These are phyloP conservation scores for Dipteronia dyeriana DNA, from an alignment of 345 rosid species.

Conservation along the genomic window DNA sequence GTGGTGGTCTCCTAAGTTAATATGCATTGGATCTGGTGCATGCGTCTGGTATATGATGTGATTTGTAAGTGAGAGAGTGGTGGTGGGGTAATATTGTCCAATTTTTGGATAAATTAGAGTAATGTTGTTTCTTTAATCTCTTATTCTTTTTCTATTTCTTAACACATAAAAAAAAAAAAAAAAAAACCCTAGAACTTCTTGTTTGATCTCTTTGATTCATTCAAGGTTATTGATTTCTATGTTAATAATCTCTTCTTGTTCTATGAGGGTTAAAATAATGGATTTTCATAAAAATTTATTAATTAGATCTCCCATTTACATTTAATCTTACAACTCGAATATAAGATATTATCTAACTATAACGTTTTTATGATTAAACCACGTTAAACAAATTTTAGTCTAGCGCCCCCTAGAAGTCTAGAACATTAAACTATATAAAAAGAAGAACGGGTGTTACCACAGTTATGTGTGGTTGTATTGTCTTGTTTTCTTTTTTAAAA, in stretches of 20 bases:
- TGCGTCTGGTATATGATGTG: not conserved
- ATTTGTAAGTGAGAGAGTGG: not conserved
- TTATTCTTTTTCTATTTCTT: not conserved
- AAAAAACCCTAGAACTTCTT: no score
- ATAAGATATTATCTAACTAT: no score
- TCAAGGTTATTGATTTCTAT: not conserved
- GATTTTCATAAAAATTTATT: not conserved
- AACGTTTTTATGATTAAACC: no score
- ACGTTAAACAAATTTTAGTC: not conserved
- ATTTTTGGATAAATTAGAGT: no score
- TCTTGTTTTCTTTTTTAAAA: no score
- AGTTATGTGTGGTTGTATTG: not conserved
- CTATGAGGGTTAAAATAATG: no score
- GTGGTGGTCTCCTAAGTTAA: constrained; percentile 3
- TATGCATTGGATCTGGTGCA: constrained; percentile 36
- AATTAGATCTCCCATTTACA: not conserved
- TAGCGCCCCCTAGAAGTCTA: not conserved
- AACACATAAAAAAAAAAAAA: no score
- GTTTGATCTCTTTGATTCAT: not conserved
- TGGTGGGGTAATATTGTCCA: no score
- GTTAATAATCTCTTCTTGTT: not conserved
- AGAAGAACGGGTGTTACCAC: not conserved
- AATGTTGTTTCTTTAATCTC: constrained; percentile 27
- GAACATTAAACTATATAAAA: no score
- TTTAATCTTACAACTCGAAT: no score